Conservation (phyloP, 2,329 filamentous ascomycete species). For the Aspergillus unguis region DNA sequence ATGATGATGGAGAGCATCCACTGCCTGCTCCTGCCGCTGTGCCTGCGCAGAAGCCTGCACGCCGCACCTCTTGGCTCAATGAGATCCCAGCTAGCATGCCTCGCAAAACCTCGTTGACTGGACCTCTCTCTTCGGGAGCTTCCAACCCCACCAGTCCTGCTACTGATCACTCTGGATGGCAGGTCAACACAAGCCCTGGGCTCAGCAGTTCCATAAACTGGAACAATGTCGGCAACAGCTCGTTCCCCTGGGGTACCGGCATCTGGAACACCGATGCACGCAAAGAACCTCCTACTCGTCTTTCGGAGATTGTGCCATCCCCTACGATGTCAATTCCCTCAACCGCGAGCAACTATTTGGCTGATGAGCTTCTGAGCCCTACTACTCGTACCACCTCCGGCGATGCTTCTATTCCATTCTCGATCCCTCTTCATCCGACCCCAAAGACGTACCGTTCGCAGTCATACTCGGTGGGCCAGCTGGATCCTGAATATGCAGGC, state of each 20-base stretch:
- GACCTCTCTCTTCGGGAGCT: constrained; percentile 71
- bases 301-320: constrained; percentile 72
- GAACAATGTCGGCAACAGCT: constrained; percentile 43
- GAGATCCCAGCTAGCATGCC: constrained; percentile 68
- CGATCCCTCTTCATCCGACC: constrained; percentile 83
- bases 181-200: constrained; percentile 33
- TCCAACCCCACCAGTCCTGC: constrained; percentile 80
- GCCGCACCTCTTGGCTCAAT: constrained; percentile 81
- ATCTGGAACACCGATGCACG: constrained; percentile 75
- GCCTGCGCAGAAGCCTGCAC: constrained; percentile 59
- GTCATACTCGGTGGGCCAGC: constrained; percentile 91
- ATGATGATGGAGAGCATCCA: constrained; percentile 77
- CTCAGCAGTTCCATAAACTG: constrained; percentile 42
- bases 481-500: constrained; percentile 62
- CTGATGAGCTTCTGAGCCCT: constrained; percentile 54
- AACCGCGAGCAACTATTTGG: constrained; percentile 48
- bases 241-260: constrained; percentile 71
- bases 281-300: constrained; percentile 70
- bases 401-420: constrained; percentile 69
- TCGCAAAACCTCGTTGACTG: constrained; percentile 72
- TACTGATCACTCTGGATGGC: constrained; percentile 56
- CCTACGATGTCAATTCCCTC: constrained; percentile 62
- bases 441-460: constrained; percentile 93
- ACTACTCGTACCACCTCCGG: constrained; percentile 43
- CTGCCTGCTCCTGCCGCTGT: constrained; percentile 52